Conservation (phyloP, 305 asterid genomes). For the Stenogyne calaminthoides region DNA sequence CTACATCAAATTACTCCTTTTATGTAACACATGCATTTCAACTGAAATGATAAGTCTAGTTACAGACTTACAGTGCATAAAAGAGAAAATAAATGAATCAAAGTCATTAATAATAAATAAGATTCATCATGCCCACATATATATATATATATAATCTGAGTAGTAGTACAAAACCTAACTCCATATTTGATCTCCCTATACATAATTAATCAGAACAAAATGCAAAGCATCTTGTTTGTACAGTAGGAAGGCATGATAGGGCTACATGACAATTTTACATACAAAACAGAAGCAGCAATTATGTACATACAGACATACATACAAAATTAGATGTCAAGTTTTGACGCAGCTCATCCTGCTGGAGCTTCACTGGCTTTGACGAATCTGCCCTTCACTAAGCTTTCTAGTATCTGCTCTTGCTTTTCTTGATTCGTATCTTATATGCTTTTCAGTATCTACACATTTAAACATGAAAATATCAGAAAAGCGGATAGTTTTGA, state of each 20-base stretch:
- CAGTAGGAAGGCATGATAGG: constrained; percentile 22
- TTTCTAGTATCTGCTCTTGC: constrained; percentile 98
- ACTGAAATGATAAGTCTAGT: neutral
- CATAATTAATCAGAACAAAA: constrained; percentile 18
- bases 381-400: constrained; percentile 94
- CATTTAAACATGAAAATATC: constrained; percentile 10
- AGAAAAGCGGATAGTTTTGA: neutral
- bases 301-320: constrained; percentile 48
- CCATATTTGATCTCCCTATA: constrained; percentile 22
- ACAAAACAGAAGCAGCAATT: constrained; percentile 37
- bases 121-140: constrained; percentile 26
- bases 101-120: constrained; percentile 9
- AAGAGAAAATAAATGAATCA: neutral
- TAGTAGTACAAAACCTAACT: constrained; percentile 24
- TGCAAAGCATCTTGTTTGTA: constrained; percentile 26
- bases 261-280: constrained; percentile 37
- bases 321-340: constrained; percentile 34
- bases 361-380: constrained; percentile 82
- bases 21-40: neutral
- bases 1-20: neutral
- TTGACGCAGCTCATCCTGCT: constrained; percentile 40
- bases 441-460: constrained; percentile 87
- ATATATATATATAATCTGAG: neutral
- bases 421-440: constrained; percentile 93
- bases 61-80: neutral